phyloP scores from a whole-genome alignment of 2,329 filamentous ascomycete species.

The Xylaria polymorpha region DNA sequence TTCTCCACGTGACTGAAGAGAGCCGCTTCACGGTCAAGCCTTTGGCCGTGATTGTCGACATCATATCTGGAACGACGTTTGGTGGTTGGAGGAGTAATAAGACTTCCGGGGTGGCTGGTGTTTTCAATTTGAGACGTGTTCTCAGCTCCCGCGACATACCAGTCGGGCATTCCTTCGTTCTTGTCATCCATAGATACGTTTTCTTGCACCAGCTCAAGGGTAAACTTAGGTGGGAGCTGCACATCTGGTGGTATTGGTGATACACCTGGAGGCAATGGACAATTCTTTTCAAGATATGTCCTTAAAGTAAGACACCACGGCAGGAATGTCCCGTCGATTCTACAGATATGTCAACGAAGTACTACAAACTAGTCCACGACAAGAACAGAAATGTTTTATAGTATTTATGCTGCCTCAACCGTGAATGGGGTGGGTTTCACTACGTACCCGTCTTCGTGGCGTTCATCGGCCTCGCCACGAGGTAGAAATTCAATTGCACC shows the following conservation, averaged over 20 bases:
- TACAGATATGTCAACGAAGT: conserved; percentile 29
- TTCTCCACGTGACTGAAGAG: conserved; percentile 47
- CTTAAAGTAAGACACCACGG: conserved; percentile 79
- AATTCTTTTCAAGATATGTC: conserved; percentile 71
- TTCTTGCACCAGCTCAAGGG: conserved; percentile 62
- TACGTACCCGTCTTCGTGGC: conserved; percentile 82
- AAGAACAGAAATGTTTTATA: not conserved
- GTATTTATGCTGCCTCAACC: not conserved
- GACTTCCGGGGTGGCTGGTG: not conserved
- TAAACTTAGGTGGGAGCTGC: conserved; percentile 80
- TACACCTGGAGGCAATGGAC: conserved; percentile 75
- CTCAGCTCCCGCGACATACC: conserved; percentile 1
- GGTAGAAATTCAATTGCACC: conserved; percentile 82
- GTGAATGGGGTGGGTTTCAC: conserved; percentile 8
- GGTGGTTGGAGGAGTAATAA: not conserved
- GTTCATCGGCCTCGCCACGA: conserved; percentile 89
- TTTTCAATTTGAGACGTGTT: not conserved
- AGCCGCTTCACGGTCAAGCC: conserved; percentile 45
- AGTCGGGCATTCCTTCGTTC: conserved; percentile 35
- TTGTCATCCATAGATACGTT: conserved; percentile 39
- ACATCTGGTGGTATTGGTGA: conserved; percentile 78
- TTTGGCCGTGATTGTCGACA: conserved; percentile 28
- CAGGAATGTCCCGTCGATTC: conserved; percentile 83
- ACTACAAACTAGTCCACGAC: not conserved
- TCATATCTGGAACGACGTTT: not conserved